Base-by-base conservation (phyloP, 2,329 filamentous ascomycete species). In the Truncatella angustata region DNA sequence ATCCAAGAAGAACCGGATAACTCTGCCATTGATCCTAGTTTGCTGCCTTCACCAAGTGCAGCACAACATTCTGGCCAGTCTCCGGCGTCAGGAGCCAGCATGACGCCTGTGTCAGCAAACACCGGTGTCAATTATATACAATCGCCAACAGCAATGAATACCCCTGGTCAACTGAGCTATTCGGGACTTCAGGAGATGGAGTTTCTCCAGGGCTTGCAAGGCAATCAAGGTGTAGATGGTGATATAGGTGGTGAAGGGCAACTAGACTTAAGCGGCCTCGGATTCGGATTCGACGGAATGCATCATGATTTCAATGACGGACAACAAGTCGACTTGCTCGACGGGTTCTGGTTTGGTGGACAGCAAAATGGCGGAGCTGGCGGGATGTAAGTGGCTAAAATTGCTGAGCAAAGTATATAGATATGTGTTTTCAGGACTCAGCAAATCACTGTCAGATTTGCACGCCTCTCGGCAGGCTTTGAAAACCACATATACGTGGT, bases 271-370 rank as follows among this genome's bases (percentile, higher is more conserved):
- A 44, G 40, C 23, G 85, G 84, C 0, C 85, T 86, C 57, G 85
- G 85, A 51, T 75, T 90, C 42, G 85, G 84, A 30, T 84, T 82
- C 80, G 77, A 84, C 54, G 75, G 77, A 11, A 73, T 84, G 63
- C 77, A 83, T 60, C 83, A 87, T 58, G 85, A 87, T 60, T 86
- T 78, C 53, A 75, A 75, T 53, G 79, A 84, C 43, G 76, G 76
- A 47, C 75, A 81, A 63, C 77, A 84, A 63, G 77, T 88, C 62
- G 81, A 88, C 53, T 78, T 86, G 0, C 89, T 90, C 67, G 86
- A 89, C 63, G 83, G 84, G 0, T 90, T 90, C 65, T 88, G 88
- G 71, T 88, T 88, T 64, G 85, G 85, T 1, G 79, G 78, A 1
- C 78, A 78, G 57, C 73, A 72, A 56, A 67, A 71, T 4, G 64